A percentile compares a stretch with the other conserved stretches of the same genome.
phyloP scores from a whole-genome alignment of 2,329 filamentous ascomycete genomes.

The Cercospora brassicicola region DNA sequence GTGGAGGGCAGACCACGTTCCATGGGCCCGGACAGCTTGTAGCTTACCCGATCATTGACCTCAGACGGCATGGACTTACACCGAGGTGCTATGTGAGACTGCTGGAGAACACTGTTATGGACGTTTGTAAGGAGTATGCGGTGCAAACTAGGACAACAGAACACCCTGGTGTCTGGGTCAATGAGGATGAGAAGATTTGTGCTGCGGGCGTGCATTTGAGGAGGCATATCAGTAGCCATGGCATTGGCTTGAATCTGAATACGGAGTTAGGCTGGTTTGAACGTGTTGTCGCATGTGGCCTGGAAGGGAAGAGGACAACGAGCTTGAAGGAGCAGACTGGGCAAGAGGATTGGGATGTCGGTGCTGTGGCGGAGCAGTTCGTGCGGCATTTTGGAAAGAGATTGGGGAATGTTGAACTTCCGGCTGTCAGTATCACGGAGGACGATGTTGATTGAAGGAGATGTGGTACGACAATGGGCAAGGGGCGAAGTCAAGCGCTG shows the following conservation, averaged over 20 bases:
- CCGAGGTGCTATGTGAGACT: conserved; percentile 75
- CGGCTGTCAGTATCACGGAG: conserved; percentile 25
- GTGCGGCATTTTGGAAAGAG: conserved; percentile 42
- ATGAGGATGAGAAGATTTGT: conserved; percentile 70
- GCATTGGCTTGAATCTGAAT: conserved; percentile 75
- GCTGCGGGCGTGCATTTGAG: conserved; percentile 90
- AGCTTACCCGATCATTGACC: conserved; percentile 87
- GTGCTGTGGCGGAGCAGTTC: conserved; percentile 44
- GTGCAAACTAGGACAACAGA: conserved; percentile 65
- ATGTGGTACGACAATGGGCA: background rate
- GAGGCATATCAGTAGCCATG: conserved; percentile 78
- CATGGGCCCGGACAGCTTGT: conserved; percentile 92
- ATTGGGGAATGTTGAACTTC: conserved; percentile 31
- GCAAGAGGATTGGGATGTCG: conserved; percentile 36
- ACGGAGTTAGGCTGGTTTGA: conserved; percentile 64
- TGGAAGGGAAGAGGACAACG: conserved; percentile 77
- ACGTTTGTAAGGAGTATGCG: conserved; percentile 60
- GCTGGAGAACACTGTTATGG: conserved; percentile 74
- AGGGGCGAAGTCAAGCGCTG: background rate
- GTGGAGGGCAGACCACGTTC: conserved; percentile 90
- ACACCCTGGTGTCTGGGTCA: conserved; percentile 80
- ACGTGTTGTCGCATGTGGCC: conserved; percentile 85
- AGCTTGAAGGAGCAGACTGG: conserved; percentile 63
- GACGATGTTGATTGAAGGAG: conserved; percentile 16
- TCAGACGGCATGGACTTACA: conserved; percentile 66